Evolutionary conservation across 208 protist species (phyloP).

Genomic region (Trypanosoma lewisi): DNA sequence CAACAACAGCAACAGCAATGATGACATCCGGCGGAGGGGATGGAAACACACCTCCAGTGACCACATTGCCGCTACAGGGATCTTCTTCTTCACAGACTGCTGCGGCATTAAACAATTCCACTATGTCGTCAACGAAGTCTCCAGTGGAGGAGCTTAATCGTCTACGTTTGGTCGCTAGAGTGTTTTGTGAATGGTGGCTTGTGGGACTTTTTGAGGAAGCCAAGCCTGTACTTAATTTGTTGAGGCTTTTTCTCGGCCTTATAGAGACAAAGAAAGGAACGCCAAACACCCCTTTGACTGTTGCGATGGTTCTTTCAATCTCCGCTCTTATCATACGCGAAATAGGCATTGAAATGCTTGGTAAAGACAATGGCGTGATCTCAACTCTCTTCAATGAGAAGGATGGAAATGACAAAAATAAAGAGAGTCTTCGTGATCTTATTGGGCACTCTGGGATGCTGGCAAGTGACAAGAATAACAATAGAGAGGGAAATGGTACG

Average conservation of each 20-base stretch:
- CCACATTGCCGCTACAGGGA: background rate
- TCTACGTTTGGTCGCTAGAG: conserved; percentile 18
- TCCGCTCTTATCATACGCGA: conserved; percentile 19
- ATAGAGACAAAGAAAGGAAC: conserved; percentile 4
- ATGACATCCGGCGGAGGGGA: background rate
- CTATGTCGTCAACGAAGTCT: background rate
- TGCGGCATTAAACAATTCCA: background rate
- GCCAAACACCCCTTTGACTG: background rate
- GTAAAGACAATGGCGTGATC: conserved; percentile 5
- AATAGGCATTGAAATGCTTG: conserved; percentile 30
- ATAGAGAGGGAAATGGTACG: background rate
- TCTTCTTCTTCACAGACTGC: background rate
- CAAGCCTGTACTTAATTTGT: conserved; percentile 16
- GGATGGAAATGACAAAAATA: background rate
- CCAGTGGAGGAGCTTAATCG: conserved; percentile 25
- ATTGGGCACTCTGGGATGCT: conserved; percentile 1
- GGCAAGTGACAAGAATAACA: background rate
- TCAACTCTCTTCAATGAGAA: background rate
- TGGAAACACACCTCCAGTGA: background rate
- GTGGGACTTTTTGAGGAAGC: conserved; percentile 26
- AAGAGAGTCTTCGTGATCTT: conserved; percentile 9
- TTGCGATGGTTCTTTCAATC: conserved; percentile 15
- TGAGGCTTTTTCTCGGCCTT: conserved; percentile 12
- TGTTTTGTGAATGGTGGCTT: conserved; percentile 32
- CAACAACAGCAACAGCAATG: background rate